phyloP scores from a whole-genome alignment of 2,329 filamentous ascomycete species.

The Calonectria leucothoes region DNA sequence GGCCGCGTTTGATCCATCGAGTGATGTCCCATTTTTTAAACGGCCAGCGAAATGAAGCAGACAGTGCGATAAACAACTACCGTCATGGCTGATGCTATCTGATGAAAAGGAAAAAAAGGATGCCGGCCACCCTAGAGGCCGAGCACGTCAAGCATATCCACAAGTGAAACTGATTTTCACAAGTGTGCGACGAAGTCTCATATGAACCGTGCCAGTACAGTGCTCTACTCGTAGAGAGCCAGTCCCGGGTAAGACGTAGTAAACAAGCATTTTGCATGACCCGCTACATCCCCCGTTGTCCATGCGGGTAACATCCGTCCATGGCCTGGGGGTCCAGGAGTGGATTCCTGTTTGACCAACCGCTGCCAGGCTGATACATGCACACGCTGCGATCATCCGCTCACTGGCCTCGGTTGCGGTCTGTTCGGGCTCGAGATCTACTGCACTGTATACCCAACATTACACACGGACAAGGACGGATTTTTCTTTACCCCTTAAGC shows the following conservation, averaged over 20 bases:
- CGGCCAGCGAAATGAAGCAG: neutral
- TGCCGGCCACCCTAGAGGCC: slow-evolving; percentile 1
- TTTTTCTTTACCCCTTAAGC: neutral
- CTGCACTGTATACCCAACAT: neutral
- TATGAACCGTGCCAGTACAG: slow-evolving; percentile 6
- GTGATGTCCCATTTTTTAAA: neutral
- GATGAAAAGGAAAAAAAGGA: neutral
- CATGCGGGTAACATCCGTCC: slow-evolving; percentile 32
- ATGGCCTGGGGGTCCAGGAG: slow-evolving; percentile 21
- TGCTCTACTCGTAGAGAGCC: neutral
- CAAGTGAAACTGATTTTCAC: neutral
- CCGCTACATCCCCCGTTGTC: slow-evolving; percentile 29
- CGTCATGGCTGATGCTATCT: slow-evolving; percentile 11
- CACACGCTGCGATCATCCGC: neutral
- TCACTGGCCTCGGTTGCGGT: neutral
- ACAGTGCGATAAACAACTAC: neutral
- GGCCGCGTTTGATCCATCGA: neutral
- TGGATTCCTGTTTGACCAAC: neutral
- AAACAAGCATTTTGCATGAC: slow-evolving; percentile 43
- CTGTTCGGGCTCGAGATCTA: neutral
- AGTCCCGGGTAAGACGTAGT: slow-evolving; percentile 25
- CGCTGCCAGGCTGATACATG: neutral
- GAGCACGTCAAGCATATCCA: neutral
- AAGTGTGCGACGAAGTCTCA: neutral
- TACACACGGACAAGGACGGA: neutral